These are phyloP conservation scores for Tolypocladium pustulatum DNA, from an alignment of 2,329 filamentous ascomycete species.

Conservation along the genomic window DNA sequence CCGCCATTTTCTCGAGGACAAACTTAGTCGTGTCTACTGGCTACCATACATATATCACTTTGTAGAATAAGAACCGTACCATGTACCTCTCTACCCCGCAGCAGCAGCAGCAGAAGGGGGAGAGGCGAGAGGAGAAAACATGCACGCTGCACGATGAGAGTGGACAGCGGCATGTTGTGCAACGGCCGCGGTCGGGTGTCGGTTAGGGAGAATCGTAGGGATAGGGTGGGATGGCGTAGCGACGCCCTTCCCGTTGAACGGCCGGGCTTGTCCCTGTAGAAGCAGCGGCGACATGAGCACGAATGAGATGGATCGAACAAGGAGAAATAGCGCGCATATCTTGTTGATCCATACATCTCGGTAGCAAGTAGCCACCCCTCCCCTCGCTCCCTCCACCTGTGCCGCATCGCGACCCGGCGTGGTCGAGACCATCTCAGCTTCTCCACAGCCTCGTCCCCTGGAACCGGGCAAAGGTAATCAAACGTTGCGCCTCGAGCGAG, in stretches of 20 bases:
- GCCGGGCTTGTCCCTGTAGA: too few relatives aligned
- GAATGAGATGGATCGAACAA: too few relatives aligned
- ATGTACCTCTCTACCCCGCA: neutral
- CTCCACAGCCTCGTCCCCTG: neutral
- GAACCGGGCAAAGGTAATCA: neutral
- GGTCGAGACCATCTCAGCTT: neutral
- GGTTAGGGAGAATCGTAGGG: neutral
- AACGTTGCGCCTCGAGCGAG: neutral
- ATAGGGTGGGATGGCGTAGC: too few relatives aligned
- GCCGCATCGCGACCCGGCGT: neutral
- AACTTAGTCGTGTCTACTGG: too few relatives aligned
- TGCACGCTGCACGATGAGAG: neutral
- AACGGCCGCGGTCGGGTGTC: neutral
- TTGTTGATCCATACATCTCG: neutral
- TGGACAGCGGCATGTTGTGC: neutral
- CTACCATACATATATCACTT: neutral
- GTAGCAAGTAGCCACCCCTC: neutral
- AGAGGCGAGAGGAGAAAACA: neutral
- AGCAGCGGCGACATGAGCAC: neutral
- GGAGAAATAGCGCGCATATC: neutral
- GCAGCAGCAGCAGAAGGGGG: neutral
- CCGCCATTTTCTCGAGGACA: too few relatives aligned
- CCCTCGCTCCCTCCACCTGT: neutral
- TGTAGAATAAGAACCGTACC: neutral
- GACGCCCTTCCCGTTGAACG: too few relatives aligned